Base-by-base conservation (phyloP, 2,329 filamentous ascomycete genomes). In the Paecilomyces dactylethromorphus region DNA sequence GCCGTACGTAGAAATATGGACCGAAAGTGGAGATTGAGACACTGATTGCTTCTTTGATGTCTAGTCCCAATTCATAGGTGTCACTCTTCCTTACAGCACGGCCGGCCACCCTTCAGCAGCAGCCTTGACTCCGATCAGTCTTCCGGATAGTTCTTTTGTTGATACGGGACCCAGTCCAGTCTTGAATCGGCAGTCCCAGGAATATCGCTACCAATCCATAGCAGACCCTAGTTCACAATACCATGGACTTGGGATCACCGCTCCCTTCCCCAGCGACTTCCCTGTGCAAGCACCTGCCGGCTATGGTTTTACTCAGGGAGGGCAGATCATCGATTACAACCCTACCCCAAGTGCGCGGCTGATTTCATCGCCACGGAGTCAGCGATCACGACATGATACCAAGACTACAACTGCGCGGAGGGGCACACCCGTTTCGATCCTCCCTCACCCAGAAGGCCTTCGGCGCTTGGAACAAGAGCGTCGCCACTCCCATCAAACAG, bases 381-480 rank as follows among this genome's bases (percentile, higher is more conserved):
- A 59, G 7, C 65, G 64, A 22, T 53, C 63, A 15, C 71, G 69
- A 58, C 65, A 67, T 24, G 59, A 58, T 29, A 66, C 63, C 21
- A 66, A 67, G 55, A 64, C 65, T 4, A 60, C 64, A 12, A 58
- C 63, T 39, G 56, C 61, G 21, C 45, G 59, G 10, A 66, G 69
- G 12, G 66, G 71, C 8, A 66, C 66, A 0, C 74, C 73, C 2
- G 64, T 76, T 35, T 65, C 58, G 29, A 77, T 77, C 51, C 70
- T 74, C 12, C 75, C 75, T 1, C 66, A 77, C 39, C 75, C 75
- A 18, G 69, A 71, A 51, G 74, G 75, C 0, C 59, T 76, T n/a
- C 67, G 72, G 58, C 70, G 71, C 31, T 63, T 77, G 55, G 71
- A 76, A 62, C 69, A 70, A 24, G 71, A 76, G 60, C 69, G 73